Evolutionary conservation across 2,329 filamentous ascomycete species (phyloP), one percentile per base, ranked within the genome.

Genomic region (Diatrype stigma): DNA sequence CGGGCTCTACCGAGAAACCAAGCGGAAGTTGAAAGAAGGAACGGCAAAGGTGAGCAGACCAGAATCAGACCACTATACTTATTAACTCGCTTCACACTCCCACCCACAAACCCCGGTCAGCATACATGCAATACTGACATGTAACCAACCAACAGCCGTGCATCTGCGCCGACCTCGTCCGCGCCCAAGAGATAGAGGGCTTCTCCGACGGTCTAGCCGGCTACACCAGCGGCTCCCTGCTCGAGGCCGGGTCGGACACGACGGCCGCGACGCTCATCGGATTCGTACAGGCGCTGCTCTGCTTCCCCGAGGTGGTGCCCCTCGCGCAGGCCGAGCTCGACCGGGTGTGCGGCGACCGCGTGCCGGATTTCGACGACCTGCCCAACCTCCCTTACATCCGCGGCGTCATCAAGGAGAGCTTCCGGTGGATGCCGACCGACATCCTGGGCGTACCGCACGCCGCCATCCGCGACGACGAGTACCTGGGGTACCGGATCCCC

Each of bases 351-450:
- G 75, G 77, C 2, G 61, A 69, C 12, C 65, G 76, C 2, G 50
- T 77, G 2, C 78, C 77, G 0, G 64, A 57, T 2, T 68, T 73
- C 55, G 58, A 69, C 0, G 77, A 81, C 54, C 65, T 70, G 45
- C 56, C 63, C 2, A 60, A 68, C 4, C 63, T 81, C 2, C 76
- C 74, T 0, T 81, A 80, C 52, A 66, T 77, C n/a, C 63, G 69
- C n/a, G 69, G 67, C 30, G 65, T 70, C 19, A 63, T 77, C 45
- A 77, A 78, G 49, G 76, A 80, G 56, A 64, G 60, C 14, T 59
- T 74, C 38, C 66, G 76, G 5, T 79, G 76, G 74, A 71, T 74
- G 60, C 73, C 75, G 1, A 67, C 68, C 0, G 60, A 62, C 0
- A 66, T 69, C 12, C 51, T 73, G 8, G 63, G 68, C 8, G 63